phyloP scores from a whole-genome alignment of 2,329 filamentous ascomycete species.

The Trichothecium roseum region DNA sequence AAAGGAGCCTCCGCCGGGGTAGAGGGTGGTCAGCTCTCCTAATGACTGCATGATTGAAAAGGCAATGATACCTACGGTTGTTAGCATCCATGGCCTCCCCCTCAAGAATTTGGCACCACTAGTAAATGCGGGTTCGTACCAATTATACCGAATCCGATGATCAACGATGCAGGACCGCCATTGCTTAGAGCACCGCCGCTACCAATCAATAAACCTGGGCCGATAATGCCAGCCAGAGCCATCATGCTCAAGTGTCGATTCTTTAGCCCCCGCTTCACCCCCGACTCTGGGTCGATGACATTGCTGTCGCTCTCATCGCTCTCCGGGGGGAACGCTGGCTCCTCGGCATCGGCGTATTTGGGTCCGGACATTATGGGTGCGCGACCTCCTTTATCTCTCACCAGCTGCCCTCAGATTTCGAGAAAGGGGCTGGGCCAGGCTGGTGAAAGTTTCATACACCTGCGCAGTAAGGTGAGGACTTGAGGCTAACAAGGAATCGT shows the following conservation, averaged over 20 bases:
- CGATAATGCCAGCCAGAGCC: conserved; percentile 52
- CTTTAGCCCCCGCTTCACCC: conserved; percentile 60
- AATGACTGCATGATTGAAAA: conserved; percentile 61
- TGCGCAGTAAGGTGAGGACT: too few relatives aligned
- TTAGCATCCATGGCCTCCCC: neutral
- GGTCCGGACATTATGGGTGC: too few relatives aligned
- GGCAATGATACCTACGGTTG: conserved; percentile 45
- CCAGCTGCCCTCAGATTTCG: too few relatives aligned
- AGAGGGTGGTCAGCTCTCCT: conserved; percentile 64
- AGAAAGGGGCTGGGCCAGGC: too few relatives aligned
- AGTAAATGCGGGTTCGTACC: conserved; percentile 22
- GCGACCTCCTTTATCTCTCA: too few relatives aligned
- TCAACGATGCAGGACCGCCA: conserved; percentile 59
- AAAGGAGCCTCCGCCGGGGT: conserved; percentile 61
- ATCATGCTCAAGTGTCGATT: conserved; percentile 59
- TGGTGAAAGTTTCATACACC: too few relatives aligned
- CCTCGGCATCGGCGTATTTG: conserved; percentile 7
- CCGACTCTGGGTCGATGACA: conserved; percentile 47
- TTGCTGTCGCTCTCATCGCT: conserved; percentile 22
- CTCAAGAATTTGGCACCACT: too few relatives aligned
- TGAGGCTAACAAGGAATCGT: too few relatives aligned
- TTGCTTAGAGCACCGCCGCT: conserved; percentile 57
- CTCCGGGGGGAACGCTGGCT: conserved; percentile 6
- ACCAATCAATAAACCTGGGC: conserved; percentile 63
- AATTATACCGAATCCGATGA: conserved; percentile 65